These are phyloP conservation scores for Akebia trifoliata DNA, from an alignment of 164 flowering plant species.

Conservation along the genomic window DNA sequence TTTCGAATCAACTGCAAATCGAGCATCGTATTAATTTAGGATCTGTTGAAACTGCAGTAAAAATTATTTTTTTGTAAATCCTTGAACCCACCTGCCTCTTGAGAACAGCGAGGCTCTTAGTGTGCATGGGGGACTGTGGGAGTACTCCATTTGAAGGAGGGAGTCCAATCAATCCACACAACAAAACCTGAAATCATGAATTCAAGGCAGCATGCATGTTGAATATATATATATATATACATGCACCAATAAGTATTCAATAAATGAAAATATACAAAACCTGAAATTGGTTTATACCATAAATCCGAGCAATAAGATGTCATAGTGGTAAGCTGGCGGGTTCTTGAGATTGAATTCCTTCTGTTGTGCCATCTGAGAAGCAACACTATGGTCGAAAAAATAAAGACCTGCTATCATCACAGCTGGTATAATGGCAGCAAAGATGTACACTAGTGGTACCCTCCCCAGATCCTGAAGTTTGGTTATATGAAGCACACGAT, in stretches of 20 bases:
- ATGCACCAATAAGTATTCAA: not conserved
- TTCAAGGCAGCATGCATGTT: not conserved
- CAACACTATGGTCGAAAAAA: slow-evolving; percentile 59
- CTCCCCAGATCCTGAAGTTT: slow-evolving; percentile 46
- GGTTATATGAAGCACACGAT: slow-evolving; percentile 1
- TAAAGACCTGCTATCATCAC: slow-evolving; percentile 51
- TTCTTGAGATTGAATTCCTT: slow-evolving; percentile 51
- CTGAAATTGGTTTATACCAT: slow-evolving; percentile 28
- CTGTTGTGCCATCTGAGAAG: slow-evolving; percentile 56
- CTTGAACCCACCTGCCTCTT: slow-evolving; percentile 36
- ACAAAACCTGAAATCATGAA: slow-evolving; percentile 31
- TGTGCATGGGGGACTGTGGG: slow-evolving; percentile 65
- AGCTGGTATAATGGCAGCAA: slow-evolving; percentile 49
- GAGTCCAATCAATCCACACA: slow-evolving; percentile 48
- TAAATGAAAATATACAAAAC: too few species aligned
- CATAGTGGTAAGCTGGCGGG: slow-evolving; percentile 50
- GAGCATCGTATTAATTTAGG: not conserved
- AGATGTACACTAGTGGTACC: slow-evolving; percentile 42
- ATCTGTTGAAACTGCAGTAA: not conserved
- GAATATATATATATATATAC: not conserved
- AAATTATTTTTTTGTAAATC: not conserved
- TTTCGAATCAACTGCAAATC: slow-evolving; percentile 40
- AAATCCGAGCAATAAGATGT: slow-evolving; percentile 42
- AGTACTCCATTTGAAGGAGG: slow-evolving; percentile 58
- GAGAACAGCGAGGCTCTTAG: slow-evolving; percentile 53